Base-by-base conservation (phyloP, 2,329 filamentous ascomycete genomes). In the Aureobasidium sp. region DNA sequence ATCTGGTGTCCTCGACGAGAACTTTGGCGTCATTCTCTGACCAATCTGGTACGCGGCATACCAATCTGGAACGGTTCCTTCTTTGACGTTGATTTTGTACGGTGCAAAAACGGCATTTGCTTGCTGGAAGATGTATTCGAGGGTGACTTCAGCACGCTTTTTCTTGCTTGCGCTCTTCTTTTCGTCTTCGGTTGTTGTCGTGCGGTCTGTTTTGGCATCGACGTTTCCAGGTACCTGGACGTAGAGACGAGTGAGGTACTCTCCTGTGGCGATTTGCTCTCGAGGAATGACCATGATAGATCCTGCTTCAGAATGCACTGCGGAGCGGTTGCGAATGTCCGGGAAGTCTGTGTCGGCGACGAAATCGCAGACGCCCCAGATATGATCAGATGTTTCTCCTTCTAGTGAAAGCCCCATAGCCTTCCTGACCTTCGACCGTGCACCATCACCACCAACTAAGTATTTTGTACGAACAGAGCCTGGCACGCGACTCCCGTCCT, bases 251-350 rank as follows among this genome's bases (percentile, higher is more conserved):
- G 34, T 37, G 6, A 60, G 45, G n/a, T 36, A 36, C 5, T 58
- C 55, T 17, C 55, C 52, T 14, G 52, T 56, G 2, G 52, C 36
- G 31, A 59, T 64, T 62, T 72, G 71, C 70, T 90, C 87, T 27
- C 87, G 80, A 1, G 88, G 88, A 64, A 91, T 91, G 1, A 91
- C 84, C 87, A 91, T 89, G 68, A 91, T 84, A 11, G 87, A 89
- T 1, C 88, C 87, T 60, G 86, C 78, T 12, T 64, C 64, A 8
- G 87, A 89, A 71, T 90, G 88, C 64, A 91, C 89, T 0, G 87
- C 89, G 68, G 86, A 89, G 78, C 89, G 87, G 80, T 88, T 87
- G 79, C 89, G 87, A 69, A 91, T 90, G 70, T 91, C 88, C 0
- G 88, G 69, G 37, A 71, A 71, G 51, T 71, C 64, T 5, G 69